Evolutionary conservation across 371 early-diverging fungal genomes (phyloP).

Genomic region (Fennellomyces sp.): DNA sequence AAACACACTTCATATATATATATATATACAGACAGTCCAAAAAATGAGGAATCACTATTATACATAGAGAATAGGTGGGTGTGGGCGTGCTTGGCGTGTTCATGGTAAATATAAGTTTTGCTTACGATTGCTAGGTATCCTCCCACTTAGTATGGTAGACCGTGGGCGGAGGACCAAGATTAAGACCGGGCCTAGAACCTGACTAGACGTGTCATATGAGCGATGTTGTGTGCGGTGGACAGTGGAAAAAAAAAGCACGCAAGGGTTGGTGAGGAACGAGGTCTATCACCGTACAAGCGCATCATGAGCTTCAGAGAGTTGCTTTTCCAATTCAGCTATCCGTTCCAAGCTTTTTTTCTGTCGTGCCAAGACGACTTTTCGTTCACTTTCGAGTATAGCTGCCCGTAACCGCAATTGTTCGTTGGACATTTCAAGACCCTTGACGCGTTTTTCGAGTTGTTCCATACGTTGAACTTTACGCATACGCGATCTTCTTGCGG

Average conservation of each 20-base stretch:
- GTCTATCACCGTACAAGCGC: slow-evolving; percentile 12
- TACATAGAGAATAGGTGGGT: no score
- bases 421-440: slow-evolving; percentile 79
- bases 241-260: background rate
- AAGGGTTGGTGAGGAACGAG: background rate
- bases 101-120: no score
- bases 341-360: slow-evolving; percentile 35
- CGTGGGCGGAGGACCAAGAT: no score
- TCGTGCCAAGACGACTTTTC: slow-evolving; percentile 2
- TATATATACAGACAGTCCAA: no score
- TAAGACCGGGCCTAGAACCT: no score
- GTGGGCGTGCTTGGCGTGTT: no score
- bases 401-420: slow-evolving; percentile 43
- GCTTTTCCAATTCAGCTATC: slow-evolving; percentile 66
- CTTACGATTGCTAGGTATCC: no score
- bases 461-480: slow-evolving; percentile 85
- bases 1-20: no score
- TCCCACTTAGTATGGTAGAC: no score
- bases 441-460: slow-evolving; percentile 77
- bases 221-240: no score
- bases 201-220: no score
- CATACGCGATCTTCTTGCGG: slow-evolving; percentile 90
- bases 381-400: slow-evolving; percentile 12
- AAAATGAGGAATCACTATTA: no score
- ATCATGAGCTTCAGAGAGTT: slow-evolving; percentile 71